Base-by-base conservation (phyloP, 2,329 filamentous ascomycete genomes). In the Xylariaceae sp. region DNA sequence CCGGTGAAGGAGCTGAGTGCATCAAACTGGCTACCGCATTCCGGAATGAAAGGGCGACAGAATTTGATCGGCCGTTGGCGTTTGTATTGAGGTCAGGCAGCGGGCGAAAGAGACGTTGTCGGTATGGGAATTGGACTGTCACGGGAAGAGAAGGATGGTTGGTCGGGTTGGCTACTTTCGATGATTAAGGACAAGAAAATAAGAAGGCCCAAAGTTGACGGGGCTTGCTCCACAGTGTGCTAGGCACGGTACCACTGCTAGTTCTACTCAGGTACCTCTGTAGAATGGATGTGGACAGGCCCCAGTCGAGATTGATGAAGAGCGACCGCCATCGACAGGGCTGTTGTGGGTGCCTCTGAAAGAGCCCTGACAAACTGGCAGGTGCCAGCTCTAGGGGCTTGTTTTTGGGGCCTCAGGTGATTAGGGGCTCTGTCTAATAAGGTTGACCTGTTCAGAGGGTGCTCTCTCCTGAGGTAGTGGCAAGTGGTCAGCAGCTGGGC, bases 1-100 rank as follows among this genome's bases (percentile, higher is more conserved):
- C 76, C 76, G 66, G 69, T 71, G 65, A 75, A 67, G 76, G 74
- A 78, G 69, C 74, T 78, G 75, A 78, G 74, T 64, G 62, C 66
- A 68, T 66, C 64, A 65, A 67, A 64, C 61, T 60, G 64, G 66
- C 72, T 78, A 78, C 75, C 74, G 72, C 76, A 79, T 79, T 73
- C 72, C 74, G 73, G 16, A 32, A 24, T 34, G 36, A 18, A 37
- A 8, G 13, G 13, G 30, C 30, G 30, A 8, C 13, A n/a, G 16
- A n/a, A 32, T 17, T 6, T 4, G 30, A 24, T 24, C 17, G 34
- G 18, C 19, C 18, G 17, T 37, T 9, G 19, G 35, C n/a, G 15
- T n/a, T 29, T 9, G 30, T 13, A 6, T 32, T 32, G 30, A 32
- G n/a, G 28, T 29, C 28, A 32, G 30, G 13, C 6, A n/a, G 7